Conservation (phyloP, 2,329 filamentous ascomycete species). For the Rachicladosporium sp. region DNA sequence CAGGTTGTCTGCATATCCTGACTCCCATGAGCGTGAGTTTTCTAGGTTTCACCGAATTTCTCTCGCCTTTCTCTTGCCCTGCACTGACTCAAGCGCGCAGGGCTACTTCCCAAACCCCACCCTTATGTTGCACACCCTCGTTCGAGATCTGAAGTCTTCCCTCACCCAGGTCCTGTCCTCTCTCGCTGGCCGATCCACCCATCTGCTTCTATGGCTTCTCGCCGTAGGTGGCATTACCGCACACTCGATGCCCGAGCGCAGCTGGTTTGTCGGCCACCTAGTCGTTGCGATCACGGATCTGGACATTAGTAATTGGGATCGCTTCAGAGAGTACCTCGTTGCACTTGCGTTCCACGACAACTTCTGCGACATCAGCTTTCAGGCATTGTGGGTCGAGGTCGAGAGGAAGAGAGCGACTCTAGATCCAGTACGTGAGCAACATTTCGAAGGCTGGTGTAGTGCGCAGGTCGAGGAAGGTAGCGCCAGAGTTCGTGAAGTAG, state of each 20-base stretch:
- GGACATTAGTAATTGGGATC: conserved; percentile 4
- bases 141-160: conserved; percentile 6
- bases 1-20: too few relatives aligned
- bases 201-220: conserved; percentile 8
- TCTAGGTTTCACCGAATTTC: too few relatives aligned
- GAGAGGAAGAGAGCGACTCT: not conserved
- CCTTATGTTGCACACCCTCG: conserved; percentile 3
- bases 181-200: not conserved
- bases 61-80: too few relatives aligned
- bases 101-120: too few relatives aligned
- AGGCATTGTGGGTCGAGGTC: conserved; percentile 6
- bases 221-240: conserved; percentile 8
- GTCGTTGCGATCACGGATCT: conserved; percentile 7
- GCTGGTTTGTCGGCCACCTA: conserved; percentile 8
- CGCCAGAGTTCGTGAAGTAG: too few relatives aligned
- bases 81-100: too few relatives aligned
- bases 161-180: conserved; percentile 3
- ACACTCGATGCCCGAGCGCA: conserved; percentile 7
- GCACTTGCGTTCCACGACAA: conserved; percentile 7
- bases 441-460: too few relatives aligned
- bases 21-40: too few relatives aligned
- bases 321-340: conserved; percentile 5
- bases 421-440: too few relatives aligned
- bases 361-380: conserved; percentile 7
- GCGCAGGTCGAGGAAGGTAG: too few relatives aligned